These are phyloP conservation scores for Posidonia oceanica DNA, from an alignment of 116 monocot genomes.

Conservation along the genomic window DNA sequence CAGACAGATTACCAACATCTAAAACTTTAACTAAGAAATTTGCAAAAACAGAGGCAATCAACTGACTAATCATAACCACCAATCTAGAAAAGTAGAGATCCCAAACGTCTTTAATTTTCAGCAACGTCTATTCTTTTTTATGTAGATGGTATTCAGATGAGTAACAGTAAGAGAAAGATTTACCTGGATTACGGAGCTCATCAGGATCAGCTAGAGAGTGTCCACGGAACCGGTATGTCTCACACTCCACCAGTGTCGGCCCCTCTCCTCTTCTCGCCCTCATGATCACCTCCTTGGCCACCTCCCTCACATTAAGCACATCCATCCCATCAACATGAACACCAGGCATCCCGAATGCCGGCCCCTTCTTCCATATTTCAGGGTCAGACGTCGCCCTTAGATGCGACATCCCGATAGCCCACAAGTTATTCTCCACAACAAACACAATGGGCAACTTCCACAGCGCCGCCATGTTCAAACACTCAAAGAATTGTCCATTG, in stretches of 20 bases:
- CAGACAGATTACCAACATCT: too few species aligned
- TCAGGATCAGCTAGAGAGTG: conserved; percentile 98
- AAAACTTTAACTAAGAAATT: too few species aligned
- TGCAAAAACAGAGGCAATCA: too few species aligned
- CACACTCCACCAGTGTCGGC: conserved; percentile 89
- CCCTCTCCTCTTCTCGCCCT: conserved; percentile 94
- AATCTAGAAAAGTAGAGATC: too few species aligned
- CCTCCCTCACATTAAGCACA: conserved; percentile 88
- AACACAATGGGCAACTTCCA: conserved; percentile 97
- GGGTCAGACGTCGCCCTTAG: conserved; percentile 84
- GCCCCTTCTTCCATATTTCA: conserved; percentile 91
- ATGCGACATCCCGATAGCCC: conserved; percentile 96
- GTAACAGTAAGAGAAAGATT: too few species aligned
- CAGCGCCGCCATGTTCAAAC: conserved; percentile 82
- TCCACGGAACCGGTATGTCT: conserved; percentile 83
- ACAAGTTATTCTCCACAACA: conserved; percentile 94
- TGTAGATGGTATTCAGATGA: too few species aligned
- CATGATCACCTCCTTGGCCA: conserved; percentile 62
- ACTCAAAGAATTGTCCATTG: conserved; percentile 96
- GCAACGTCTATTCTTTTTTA: too few species aligned
- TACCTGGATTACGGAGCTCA: conserved; percentile 83
- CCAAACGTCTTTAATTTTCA: too few species aligned
- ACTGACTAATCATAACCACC: too few species aligned
- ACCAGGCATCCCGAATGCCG: conserved; percentile 83
- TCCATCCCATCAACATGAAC: conserved; percentile 96